Evolutionary conservation across 495 filamentous ascomycete genomes (phyloP), one percentile per base, ranked within the genome.

Genomic region (Immersiella caudata): DNA sequence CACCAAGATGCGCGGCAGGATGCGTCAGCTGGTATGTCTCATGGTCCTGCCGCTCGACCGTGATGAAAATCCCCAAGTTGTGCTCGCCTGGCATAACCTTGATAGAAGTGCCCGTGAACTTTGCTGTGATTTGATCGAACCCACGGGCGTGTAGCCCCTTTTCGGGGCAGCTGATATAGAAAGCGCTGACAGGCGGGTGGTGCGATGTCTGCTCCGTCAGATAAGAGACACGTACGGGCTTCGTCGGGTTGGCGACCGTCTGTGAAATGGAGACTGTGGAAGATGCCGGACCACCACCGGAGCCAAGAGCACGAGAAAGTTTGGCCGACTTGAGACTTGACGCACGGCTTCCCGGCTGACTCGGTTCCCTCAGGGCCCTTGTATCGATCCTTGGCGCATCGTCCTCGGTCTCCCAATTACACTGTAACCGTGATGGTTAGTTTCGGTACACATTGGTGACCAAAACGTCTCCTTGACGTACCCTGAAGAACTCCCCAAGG

Each of bases 171-270:
- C 93, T 91, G 67, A 97, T 88, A 77, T 90, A 96, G 80, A 96
- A 99, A 1, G 95, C 95, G 55, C 94, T 97, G 69, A 99, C 94
- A 14, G 95, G 95, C 16, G 95, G 95, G 82, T 99, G 95, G 67
- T 99, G 95, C 7, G 94, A 97, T n/a, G 95, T 93, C 73, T 99
- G 95, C 77, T 99, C 95, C 6, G 95, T 99, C 69, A 99, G 81
- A 72, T 94, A 99, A 33, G 93, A 97, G 59, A 99, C 86, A 66
- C 88, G 88, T 71, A 94, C 85, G 22, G 85, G 88, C 29, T 81
- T 76, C 27, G 74, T 71, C 56, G 84, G 75, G 66, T 79, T 80
- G 58, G 78, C 68, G 2, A 70, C 60, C 24, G 75, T 76, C 63
- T 83, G 80, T 11, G 78, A 66, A 11, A 84, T 76, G 5, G 80